Conservation (phyloP, 495 filamentous ascomycete species). For the Hapsidospora chrysogenum region DNA sequence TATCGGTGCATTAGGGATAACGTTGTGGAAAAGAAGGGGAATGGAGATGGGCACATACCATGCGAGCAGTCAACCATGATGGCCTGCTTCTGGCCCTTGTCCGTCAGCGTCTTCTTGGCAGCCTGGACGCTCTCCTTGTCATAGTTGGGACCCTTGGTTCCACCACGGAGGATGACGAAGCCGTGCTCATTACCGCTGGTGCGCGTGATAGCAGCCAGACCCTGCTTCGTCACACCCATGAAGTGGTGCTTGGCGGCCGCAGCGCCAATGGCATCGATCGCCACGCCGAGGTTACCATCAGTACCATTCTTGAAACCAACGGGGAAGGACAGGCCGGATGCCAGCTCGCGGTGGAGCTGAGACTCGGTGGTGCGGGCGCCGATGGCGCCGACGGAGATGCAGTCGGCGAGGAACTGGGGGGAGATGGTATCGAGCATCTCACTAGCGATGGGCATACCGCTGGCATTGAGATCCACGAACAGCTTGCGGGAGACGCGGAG, state of each 20-base stretch:
- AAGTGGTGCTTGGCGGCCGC: slow-evolving; percentile 89
- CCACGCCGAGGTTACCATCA: slow-evolving; percentile 84
- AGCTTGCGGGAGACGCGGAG: slow-evolving; percentile 74
- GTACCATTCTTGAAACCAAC: slow-evolving; percentile 99
- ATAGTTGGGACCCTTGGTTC: slow-evolving; percentile 88
- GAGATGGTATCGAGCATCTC: slow-evolving; percentile 99
- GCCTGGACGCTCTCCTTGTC: slow-evolving; percentile 64
- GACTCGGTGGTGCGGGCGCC: slow-evolving; percentile 95
- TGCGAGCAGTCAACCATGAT: slow-evolving; percentile 99
- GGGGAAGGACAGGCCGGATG: slow-evolving; percentile 93
- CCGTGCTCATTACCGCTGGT: slow-evolving; percentile 91
- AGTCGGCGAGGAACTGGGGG: slow-evolving; percentile 84
- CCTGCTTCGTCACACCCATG: slow-evolving; percentile 98
- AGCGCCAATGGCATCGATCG: slow-evolving; percentile 88
- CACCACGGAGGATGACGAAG: slow-evolving; percentile 89
- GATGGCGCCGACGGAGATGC: slow-evolving; percentile 89
- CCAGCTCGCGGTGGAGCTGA: slow-evolving; percentile 88
- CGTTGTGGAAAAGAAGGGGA: no score
- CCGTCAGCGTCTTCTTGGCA: slow-evolving; percentile 62
- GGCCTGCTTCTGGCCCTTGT: slow-evolving; percentile 75
- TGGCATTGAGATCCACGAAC: slow-evolving; percentile 73
- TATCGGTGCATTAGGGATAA: slow-evolving; percentile 12
- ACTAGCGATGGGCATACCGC: slow-evolving; percentile 82
- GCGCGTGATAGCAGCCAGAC: slow-evolving; percentile 83
- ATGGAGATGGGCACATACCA: slow-evolving; percentile 27